Base-by-base conservation (phyloP, 1,284 basidiomycete genomes). In the Erythrobasidium hasegawianum region DNA sequence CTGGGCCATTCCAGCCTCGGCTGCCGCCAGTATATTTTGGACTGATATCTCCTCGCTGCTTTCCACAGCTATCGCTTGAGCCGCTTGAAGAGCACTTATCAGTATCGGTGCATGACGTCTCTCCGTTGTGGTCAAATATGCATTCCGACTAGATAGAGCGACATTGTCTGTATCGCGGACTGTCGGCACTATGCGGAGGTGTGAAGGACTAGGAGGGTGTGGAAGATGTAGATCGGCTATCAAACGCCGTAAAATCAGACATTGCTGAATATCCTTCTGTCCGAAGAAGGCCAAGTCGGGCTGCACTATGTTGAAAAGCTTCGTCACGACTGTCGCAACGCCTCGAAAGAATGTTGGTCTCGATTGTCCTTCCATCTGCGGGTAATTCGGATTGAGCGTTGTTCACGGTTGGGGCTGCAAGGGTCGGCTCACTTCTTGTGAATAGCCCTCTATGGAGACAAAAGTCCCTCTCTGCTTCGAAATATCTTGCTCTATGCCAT, bases 211-310 rank as follows among this genome's bases (percentile, higher is more conserved):
- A 0, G 90, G 69, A 0, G 79, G 95, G 74, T 90, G 83, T 7
- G 87, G 79, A 14, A 93, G 79, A 18, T 95, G 83, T 1, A 97
- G 82, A 76, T 98, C 95, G 33, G 82, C 80, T 57, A 85, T 84
- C 77, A 98, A 82, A 16, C 88, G 86, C 50, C 88, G 86, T 20
- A 98, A 82, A 20, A 98, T 79, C 8, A 97, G 79, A 0, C 89
- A 90, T 76, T 98, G 95, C 76, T 98, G 95, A 64, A 98, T 97
- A 75, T 98, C 95, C 77, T 98, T 98, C 78, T 97, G 95, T 0
- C 96, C 95, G 74, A 98, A 97, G 78, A 97, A 98, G 22, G 90
- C 86, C 65, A 86, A 84, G 59, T 90, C 90, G 1, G 95, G 95
- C 89, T 95, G 85, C 49, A 97, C 84, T 53, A 86, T 85, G 75